These are phyloP conservation scores for Xylaria sp. DNA, from an alignment of 2,329 filamentous ascomycete genomes.

Conservation along the genomic window DNA sequence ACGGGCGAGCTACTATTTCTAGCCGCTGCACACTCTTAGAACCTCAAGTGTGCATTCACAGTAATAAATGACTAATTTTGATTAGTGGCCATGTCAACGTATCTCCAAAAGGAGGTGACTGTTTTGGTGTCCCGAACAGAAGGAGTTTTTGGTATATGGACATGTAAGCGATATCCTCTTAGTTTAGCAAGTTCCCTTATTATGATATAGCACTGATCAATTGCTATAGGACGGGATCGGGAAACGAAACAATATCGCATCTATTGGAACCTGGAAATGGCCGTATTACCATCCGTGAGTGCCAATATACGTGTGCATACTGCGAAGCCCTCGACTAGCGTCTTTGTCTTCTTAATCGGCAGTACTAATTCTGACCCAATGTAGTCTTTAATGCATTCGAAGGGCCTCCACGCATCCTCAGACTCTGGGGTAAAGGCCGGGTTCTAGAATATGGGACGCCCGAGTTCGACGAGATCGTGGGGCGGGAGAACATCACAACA, in stretches of 20 bases:
- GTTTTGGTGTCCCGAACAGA: slow-evolving; percentile 49
- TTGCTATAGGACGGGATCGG: slow-evolving; percentile 67
- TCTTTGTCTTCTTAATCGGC: neutral
- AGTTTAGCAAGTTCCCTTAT: neutral
- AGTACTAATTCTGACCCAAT: neutral
- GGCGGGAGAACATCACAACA: slow-evolving; percentile 41
- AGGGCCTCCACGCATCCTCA: slow-evolving; percentile 52
- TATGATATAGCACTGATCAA: neutral
- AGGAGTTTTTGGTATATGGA: slow-evolving; percentile 70
- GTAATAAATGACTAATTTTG: slow-evolving; percentile 4
- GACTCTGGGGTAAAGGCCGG: slow-evolving; percentile 52
- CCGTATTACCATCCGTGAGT: slow-evolving; percentile 69
- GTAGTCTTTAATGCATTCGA: slow-evolving; percentile 66
- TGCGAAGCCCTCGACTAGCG: neutral
- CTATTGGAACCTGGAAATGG: slow-evolving; percentile 75
- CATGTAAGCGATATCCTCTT: slow-evolving; percentile 49
- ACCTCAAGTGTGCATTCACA: neutral
- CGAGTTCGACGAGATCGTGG: slow-evolving; percentile 50
- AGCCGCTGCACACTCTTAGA: neutral
- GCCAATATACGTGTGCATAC: neutral
- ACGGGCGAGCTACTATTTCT: neutral
- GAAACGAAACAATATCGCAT: slow-evolving; percentile 79
- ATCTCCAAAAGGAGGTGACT: slow-evolving; percentile 76
- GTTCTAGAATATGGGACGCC: slow-evolving; percentile 50
- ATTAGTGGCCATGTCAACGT: slow-evolving; percentile 72